Evolutionary conservation across 75 land plant genomes (phyloP).

Genomic region (Cupressus sempervirens): DNA sequence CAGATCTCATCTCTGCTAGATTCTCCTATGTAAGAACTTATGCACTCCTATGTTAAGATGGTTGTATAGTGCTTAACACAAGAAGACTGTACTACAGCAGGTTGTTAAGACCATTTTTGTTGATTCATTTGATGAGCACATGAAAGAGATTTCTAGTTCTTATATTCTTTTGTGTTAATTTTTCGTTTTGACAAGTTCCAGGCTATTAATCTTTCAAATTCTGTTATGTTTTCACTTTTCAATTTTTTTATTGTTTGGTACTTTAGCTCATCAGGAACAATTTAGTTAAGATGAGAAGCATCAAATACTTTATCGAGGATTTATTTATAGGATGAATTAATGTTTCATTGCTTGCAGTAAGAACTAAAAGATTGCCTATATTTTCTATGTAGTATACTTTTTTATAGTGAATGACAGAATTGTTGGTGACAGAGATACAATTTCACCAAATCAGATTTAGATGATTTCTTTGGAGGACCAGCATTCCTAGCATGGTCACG

Average conservation of each 20-base stretch:
- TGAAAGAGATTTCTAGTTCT: not conserved
- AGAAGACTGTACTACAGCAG: no score
- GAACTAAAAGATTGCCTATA: not conserved
- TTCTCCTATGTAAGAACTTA: no score
- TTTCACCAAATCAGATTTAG: conserved; percentile 26
- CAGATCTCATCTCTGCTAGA: no score
- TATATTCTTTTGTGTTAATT: not conserved
- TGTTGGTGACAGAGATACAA: conserved; percentile 6
- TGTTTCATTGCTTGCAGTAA: not conserved
- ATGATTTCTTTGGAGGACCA: conserved; percentile 78
- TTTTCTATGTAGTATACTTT: not conserved
- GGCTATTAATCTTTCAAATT: not conserved
- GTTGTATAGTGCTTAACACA: no score
- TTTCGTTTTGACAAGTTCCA: not conserved
- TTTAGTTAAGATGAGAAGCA: no score
- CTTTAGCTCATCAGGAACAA: not conserved
- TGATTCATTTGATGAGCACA: no score
- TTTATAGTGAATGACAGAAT: not conserved
- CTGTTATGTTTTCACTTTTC: not conserved
- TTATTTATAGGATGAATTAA: not conserved
- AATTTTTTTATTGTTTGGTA: not conserved
- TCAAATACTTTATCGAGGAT: not conserved
- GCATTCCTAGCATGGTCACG: conserved; percentile 83
- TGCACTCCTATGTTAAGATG: no score
- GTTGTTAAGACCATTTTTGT: no score